These are phyloP conservation scores for Penicillium manginii DNA, from an alignment of 495 filamentous ascomycete species.

Conservation along the genomic window DNA sequence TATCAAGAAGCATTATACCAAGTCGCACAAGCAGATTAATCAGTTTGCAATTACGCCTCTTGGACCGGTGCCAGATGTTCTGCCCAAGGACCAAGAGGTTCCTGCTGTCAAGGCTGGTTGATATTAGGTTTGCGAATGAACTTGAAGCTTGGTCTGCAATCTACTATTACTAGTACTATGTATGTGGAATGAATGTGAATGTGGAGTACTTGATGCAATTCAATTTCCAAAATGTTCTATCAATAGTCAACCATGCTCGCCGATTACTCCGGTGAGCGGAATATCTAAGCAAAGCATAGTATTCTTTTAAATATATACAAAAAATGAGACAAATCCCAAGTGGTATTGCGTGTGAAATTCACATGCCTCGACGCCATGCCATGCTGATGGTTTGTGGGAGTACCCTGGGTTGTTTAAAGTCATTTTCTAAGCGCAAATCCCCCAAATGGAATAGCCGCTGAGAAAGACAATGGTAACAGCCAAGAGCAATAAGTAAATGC, in stretches of 20 bases:
- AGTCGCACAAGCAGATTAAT: constrained; percentile 73
- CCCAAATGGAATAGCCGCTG: background rate
- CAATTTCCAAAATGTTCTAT: background rate
- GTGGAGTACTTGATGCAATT: background rate
- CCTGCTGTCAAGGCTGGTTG: constrained; percentile 49
- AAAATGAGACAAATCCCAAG: constrained; percentile 14
- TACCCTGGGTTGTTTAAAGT: constrained; percentile 8
- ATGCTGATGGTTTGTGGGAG: constrained; percentile 36
- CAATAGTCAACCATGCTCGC: background rate
- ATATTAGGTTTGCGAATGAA: background rate
- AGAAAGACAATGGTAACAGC: constrained; percentile 6
- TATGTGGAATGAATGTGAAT: too few species aligned
- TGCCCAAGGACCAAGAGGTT: constrained; percentile 65
- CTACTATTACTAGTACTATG: too few species aligned
- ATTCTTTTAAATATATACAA: constrained; percentile 21
- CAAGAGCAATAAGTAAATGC: constrained; percentile 16
- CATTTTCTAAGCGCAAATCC: background rate
- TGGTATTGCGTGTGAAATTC: constrained; percentile 20
- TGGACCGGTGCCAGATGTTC: constrained; percentile 64
- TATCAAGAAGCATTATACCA: constrained; percentile 75
- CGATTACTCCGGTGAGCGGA: background rate
- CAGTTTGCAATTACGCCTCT: constrained; percentile 65
- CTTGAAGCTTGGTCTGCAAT: too few species aligned
- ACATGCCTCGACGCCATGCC: constrained; percentile 39
- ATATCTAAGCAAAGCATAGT: constrained; percentile 16